phyloP scores from a whole-genome alignment of 148 eudicot genomes.

The Arbutus unedo region DNA sequence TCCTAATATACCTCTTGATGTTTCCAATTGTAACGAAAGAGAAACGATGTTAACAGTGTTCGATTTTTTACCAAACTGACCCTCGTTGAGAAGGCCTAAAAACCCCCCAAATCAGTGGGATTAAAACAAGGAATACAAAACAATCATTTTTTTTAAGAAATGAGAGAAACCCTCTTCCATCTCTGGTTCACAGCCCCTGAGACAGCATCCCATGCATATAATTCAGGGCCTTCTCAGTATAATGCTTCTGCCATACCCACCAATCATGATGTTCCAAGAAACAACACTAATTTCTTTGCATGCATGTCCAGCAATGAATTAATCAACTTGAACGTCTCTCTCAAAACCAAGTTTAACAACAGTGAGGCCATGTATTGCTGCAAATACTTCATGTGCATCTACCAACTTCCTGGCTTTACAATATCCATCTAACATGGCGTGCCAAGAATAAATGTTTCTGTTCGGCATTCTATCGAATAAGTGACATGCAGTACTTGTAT shows the following conservation, averaged over 20 bases:
- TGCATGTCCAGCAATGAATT: slow-evolving; percentile 78
- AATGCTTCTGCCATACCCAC: slow-evolving; percentile 59
- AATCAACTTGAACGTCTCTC: slow-evolving; percentile 49
- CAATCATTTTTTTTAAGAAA: no score
- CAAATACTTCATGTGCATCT: slow-evolving; percentile 47
- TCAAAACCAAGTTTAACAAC: slow-evolving; percentile 67
- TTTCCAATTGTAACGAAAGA: no score
- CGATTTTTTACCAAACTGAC: no score
- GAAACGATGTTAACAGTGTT: no score
- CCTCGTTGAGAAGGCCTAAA: no score
- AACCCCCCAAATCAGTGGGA: no score
- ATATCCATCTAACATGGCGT: slow-evolving; percentile 53
- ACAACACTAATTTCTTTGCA: slow-evolving; percentile 52
- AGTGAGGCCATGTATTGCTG: slow-evolving; percentile 54
- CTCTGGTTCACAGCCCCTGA: slow-evolving; percentile 57
- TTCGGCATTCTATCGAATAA: slow-evolving; percentile 57
- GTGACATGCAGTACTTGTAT: slow-evolving; percentile 33
- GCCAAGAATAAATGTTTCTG: slow-evolving; percentile 57
- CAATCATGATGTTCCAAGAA: slow-evolving; percentile 85
- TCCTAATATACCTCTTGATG: no score
- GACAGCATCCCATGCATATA: slow-evolving; percentile 48
- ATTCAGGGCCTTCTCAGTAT: slow-evolving; percentile 49
- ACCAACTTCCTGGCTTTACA: slow-evolving; percentile 32
- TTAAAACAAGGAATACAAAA: no score
- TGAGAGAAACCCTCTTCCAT: no score